Conservation (phyloP, 2,329 filamentous ascomycete species). For the Fusarium metavorans region DNA sequence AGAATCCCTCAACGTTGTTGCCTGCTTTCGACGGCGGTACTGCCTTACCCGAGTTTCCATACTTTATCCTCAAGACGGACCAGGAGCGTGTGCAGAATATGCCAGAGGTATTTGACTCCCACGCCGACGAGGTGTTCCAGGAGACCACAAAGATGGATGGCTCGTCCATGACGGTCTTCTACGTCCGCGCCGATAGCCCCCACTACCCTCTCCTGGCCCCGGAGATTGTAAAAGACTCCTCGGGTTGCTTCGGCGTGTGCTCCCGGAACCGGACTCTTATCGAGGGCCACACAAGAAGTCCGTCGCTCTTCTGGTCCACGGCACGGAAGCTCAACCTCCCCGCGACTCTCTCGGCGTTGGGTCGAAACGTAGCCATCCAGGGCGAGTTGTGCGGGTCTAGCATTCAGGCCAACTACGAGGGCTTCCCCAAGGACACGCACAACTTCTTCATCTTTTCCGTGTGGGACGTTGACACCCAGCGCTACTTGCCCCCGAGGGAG, state of each 20-base stretch:
- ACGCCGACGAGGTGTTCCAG: constrained; percentile 46
- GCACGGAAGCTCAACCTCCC: constrained; percentile 23
- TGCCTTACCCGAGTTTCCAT: constrained; percentile 29
- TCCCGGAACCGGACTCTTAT: constrained; percentile 38
- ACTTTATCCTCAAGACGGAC: constrained; percentile 39
- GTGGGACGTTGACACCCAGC: constrained; percentile 47
- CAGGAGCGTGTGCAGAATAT: constrained; percentile 43
- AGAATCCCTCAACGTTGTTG: constrained; percentile 1
- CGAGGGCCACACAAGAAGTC: constrained; percentile 20
- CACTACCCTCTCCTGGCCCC: constrained; percentile 32
- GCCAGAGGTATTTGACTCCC: constrained; percentile 24
- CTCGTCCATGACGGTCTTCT: constrained; percentile 53
- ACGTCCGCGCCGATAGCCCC: constrained; percentile 42
- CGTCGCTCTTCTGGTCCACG: constrained; percentile 31
- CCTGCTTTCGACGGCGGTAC: neutral
- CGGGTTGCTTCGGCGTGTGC: constrained; percentile 34
- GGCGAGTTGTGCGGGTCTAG: constrained; percentile 43
- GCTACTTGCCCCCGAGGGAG: constrained; percentile 43
- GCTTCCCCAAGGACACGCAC: constrained; percentile 33
- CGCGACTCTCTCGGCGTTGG: constrained; percentile 12
- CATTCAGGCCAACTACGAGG: constrained; percentile 41
- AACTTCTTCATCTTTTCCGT: constrained; percentile 51
- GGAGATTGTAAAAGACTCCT: neutral
- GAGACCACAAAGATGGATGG: constrained; percentile 56
- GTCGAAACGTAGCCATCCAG: constrained; percentile 38